phyloP scores from a whole-genome alignment of 2,329 filamentous ascomycete species.

The Penicillium olsonii region DNA sequence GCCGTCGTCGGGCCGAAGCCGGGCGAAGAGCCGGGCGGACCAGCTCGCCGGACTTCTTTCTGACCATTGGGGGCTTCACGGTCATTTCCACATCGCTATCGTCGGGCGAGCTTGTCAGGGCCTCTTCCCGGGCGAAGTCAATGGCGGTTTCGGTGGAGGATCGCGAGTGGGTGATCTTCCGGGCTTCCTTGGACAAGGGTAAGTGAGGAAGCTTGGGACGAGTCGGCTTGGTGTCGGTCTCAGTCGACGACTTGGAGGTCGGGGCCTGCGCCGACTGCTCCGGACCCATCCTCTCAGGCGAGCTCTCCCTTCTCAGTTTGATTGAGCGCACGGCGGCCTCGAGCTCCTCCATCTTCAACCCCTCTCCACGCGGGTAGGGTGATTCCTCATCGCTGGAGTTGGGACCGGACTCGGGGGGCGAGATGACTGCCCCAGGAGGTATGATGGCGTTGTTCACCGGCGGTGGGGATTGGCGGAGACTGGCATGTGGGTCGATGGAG shows the following conservation, averaged over 20 bases:
- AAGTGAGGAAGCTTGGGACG: conserved; percentile 26
- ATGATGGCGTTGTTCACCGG: conserved; percentile 75
- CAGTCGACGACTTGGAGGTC: conserved; percentile 30
- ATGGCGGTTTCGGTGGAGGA: conserved; percentile 61
- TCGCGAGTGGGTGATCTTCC: conserved; percentile 63
- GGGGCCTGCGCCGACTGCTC: conserved; percentile 13
- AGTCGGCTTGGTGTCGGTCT: conserved; percentile 4
- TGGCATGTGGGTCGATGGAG: conserved; percentile 52
- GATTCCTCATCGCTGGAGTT: conserved; percentile 78
- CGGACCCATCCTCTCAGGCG: conserved; percentile 28
- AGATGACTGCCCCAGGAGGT: conserved; percentile 81
- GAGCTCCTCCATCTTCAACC: conserved; percentile 62
- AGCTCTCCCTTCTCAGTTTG: conserved; percentile 46
- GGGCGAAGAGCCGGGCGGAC: conserved; percentile 88
- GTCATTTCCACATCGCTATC: conserved; percentile 60
- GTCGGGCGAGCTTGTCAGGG: conserved; percentile 45
- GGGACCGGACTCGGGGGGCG: conserved; percentile 80
- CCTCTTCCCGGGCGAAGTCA: conserved; percentile 44
- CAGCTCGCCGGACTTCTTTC: conserved; percentile 97
- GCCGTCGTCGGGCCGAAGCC: conserved; percentile 71
- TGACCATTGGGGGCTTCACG: conserved; percentile 84
- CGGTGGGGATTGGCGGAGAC: conserved; percentile 80
- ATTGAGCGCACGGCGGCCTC: conserved; percentile 82
- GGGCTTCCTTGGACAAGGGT: conserved; percentile 56
- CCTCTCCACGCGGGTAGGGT: conserved; percentile 40